Percentiles rank a stretch among this genome's conserved stretches.
These are phyloP conservation scores for Lepidium africanum DNA, from an alignment of 345 rosid species.

Conservation along the genomic window DNA sequence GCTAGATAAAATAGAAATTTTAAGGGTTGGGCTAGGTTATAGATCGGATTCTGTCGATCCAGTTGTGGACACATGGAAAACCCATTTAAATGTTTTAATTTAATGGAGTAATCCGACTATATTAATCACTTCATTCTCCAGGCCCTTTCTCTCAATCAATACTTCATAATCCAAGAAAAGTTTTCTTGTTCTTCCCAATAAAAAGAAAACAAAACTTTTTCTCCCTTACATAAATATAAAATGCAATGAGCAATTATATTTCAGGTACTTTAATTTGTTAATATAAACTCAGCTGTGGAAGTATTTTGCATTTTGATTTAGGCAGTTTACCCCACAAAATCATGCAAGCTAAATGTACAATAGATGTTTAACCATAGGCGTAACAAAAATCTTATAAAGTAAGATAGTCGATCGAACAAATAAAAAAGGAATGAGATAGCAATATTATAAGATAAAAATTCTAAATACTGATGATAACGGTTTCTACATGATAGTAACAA, in stretches of 20 bases:
- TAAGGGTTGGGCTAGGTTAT: too few relatives aligned
- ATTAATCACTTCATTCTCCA: neutral
- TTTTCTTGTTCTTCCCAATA: too few relatives aligned
- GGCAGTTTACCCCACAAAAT: neutral
- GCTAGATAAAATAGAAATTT: too few relatives aligned
- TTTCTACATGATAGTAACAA: neutral
- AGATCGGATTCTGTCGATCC: too few relatives aligned
- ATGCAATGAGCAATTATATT: neutral
- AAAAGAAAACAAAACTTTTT: neutral
- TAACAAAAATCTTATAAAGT: neutral
- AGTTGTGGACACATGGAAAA: too few relatives aligned
- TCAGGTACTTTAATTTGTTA: neutral
- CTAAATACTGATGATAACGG: neutral
- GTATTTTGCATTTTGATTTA: neutral
- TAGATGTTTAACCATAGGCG: too few relatives aligned
- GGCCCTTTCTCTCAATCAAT: conserved; percentile 7
- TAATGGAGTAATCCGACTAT: too few relatives aligned
- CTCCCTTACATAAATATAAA: neutral
- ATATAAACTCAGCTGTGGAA: neutral
- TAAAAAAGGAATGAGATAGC: neutral
- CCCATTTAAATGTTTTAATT: too few relatives aligned
- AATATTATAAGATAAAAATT: neutral
- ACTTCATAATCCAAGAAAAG: neutral
- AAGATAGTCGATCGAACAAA: neutral
- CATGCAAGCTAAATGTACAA: neutral